Base-by-base conservation (phyloP, 2,329 filamentous ascomycete genomes). In the Neopestalotiopsis clavispora region DNA sequence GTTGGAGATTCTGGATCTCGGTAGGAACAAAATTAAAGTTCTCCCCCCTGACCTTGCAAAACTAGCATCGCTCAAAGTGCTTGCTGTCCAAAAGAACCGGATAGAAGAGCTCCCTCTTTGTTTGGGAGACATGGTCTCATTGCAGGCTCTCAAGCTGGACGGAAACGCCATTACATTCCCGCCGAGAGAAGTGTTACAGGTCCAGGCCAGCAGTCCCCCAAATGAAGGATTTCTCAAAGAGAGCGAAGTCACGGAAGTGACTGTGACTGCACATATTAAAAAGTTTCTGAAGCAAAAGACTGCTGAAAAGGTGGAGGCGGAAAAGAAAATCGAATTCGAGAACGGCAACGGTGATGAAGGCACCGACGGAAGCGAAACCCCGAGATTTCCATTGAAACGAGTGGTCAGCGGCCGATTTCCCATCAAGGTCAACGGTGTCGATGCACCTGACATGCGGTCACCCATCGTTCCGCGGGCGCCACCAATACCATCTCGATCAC, bases 1-100 rank as follows among this genome's bases (percentile, higher is more conserved):
- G 42, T 88, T 98, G 67, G 95, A 98, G 81, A 97, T 98, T 69
- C 88, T 98, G 70, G 95, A 98, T 81, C 87, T 98, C 67, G 95
- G 94, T 78, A 90, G 93, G 74, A 98, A 98, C 78, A 94, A 92
- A 78, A 90, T 98, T 70, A 89, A 88, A 62, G 84, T 88, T 10
- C 86, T 98, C 1, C 94, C 95, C 0, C 89, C 91, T 61, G 92
- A 95, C 67, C 93, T 98, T 71, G 89, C 88, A 70, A 94, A 91
- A 76, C 85, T 98, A 75, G 91, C 91, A 4, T 97, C 94, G 1
- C 84, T 98, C 72, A 97, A 97, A 77, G 95, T 98, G 17, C 85
- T 98, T 67, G 95, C 94, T 2, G 88, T 98, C 45, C 92, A 93
- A 73, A 93, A 93, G 77, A 98, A 98, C 78, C 89, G 92, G 69